Conservation (phyloP, 495 filamentous ascomycete species). For the Astrocystis sublimbata region DNA sequence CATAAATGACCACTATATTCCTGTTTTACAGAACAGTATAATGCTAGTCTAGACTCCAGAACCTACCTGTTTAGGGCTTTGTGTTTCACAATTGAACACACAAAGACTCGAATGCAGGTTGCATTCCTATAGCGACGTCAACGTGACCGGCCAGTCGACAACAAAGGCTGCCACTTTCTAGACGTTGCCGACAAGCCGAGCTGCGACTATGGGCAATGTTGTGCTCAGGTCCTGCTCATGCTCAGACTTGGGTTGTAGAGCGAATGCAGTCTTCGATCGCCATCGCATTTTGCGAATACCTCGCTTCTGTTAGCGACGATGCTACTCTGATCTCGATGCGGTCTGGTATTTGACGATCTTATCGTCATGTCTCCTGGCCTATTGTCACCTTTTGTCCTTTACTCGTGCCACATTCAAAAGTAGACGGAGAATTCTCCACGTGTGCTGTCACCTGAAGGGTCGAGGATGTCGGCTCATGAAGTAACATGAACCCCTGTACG, state of each 20-base stretch:
- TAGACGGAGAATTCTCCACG: neutral
- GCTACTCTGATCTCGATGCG: neutral
- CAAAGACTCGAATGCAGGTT: neutral
- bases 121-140: neutral
- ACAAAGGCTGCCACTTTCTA: neutral
- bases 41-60: neutral
- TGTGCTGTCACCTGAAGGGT: neutral
- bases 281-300: constrained; percentile 5
- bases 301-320: neutral
- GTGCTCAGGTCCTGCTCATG: neutral
- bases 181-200: neutral
- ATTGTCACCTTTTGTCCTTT: neutral
- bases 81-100: neutral
- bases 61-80: constrained; percentile 2
- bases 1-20: neutral
- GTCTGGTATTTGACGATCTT: constrained; percentile 11
- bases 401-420: neutral
- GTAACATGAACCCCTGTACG: neutral
- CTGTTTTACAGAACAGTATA: neutral
- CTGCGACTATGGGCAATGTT: neutral
- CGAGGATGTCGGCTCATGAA: neutral
- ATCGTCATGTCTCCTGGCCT: constrained; percentile 6
- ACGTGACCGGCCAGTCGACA: neutral
- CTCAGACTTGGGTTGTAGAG: neutral
- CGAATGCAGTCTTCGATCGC: neutral